Conservation (phyloP, 2,329 filamentous ascomycete genomes). For the Macrophomina pseudophaseolina region DNA sequence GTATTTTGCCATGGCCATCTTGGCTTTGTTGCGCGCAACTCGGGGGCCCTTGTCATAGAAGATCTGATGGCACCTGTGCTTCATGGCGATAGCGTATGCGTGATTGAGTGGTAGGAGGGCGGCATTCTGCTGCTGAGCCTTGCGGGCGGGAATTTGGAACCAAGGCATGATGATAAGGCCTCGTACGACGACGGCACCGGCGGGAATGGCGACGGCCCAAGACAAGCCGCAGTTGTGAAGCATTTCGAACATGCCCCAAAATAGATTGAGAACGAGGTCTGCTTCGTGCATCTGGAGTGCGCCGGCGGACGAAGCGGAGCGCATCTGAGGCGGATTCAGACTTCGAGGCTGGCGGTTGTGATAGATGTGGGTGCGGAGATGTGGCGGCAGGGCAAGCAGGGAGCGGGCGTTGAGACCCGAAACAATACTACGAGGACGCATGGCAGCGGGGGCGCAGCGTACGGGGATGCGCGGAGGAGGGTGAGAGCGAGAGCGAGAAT, state of each 20-base stretch:
- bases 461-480: background rate
- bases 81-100: background rate
- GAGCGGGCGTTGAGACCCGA: conserved; percentile 35
- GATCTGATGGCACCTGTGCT: background rate
- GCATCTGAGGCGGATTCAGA: conserved; percentile 39
- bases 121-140: conserved; percentile 47
- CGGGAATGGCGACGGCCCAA: conserved; percentile 61
- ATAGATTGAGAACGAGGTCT: background rate
- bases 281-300: conserved; percentile 40
- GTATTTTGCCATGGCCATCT: background rate
- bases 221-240: conserved; percentile 59
- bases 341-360: conserved; percentile 35
- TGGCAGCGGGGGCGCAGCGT: conserved; percentile 24
- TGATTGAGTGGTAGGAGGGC: conserved; percentile 45
- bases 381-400: conserved; percentile 29
- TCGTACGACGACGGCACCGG: conserved; percentile 59
- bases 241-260: conserved; percentile 41
- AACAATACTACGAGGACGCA: conserved; percentile 34
- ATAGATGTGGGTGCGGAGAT: conserved; percentile 42
- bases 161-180: conserved; percentile 54
- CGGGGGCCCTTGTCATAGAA: background rate
- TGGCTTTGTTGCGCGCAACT: background rate
- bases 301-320: conserved; percentile 39
- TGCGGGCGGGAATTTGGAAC: conserved; percentile 48
- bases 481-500: background rate